Conservation (phyloP, 129 eudicot genomes). For the Kitagawia praeruptora region DNA sequence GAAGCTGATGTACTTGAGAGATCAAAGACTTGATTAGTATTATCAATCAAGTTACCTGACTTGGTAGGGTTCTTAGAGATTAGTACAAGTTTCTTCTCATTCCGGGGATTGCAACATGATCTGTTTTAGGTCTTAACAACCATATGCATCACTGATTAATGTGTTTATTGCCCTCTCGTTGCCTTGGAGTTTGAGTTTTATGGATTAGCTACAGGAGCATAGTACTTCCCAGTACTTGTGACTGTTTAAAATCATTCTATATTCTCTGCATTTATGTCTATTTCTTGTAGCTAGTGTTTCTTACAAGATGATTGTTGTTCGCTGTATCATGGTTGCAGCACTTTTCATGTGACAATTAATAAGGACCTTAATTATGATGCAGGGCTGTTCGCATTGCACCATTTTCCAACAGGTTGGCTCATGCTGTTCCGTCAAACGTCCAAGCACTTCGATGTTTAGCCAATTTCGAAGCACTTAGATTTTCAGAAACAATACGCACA, state of each 20-base stretch:
- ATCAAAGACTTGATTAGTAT: not conserved
- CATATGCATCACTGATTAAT: not conserved
- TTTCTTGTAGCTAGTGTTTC: not conserved
- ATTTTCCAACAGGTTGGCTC: conserved; percentile 94
- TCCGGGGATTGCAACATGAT: not conserved
- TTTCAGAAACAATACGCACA: conserved; percentile 86
- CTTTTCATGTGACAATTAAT: conserved; percentile 9
- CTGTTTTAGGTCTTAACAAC: not conserved
- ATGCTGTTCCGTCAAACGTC: conserved; percentile 77
- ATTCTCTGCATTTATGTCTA: not conserved
- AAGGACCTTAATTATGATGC: conserved; percentile 23
- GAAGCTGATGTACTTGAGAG: not conserved
- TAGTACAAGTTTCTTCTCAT: not conserved
- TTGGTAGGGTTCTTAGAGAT: not conserved
- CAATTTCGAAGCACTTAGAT: conserved; percentile 92
- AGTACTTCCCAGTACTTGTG: not conserved
- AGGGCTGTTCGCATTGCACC: conserved; percentile 99
- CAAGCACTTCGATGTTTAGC: conserved; percentile 89
- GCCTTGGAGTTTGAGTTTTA: not conserved
- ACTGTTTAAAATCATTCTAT: not conserved
- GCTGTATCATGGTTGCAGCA: not conserved
- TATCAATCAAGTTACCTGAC: not conserved
- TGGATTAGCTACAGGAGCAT: not conserved
- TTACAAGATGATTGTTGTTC: not conserved
- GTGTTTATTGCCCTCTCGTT: not conserved